A percentile compares a stretch with the other conserved stretches of the same genome.
Conservation (phyloP, 768 basidiomycete species). For the Sporobolomyces pararoseus region DNA sequence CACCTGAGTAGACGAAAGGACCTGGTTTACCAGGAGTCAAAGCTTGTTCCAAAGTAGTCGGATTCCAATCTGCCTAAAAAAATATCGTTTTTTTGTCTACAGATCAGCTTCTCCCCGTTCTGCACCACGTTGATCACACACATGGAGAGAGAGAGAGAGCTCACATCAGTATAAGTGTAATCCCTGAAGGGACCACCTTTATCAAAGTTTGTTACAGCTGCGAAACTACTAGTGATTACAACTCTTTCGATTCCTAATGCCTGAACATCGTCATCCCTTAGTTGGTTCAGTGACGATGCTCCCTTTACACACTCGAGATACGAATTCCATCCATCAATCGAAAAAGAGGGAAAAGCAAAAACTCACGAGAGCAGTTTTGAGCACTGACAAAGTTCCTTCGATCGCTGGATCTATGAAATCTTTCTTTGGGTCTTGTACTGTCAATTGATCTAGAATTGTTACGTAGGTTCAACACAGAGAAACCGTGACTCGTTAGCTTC, state of each 20-base stretch:
- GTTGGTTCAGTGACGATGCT: too few relatives aligned
- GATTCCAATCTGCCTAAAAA: slow-evolving; percentile 41
- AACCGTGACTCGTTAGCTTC: neutral
- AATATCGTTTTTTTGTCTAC: too few relatives aligned
- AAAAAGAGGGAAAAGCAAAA: neutral
- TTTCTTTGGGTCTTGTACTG: slow-evolving; percentile 27
- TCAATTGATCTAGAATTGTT: slow-evolving; percentile 27
- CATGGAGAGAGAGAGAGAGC: neutral
- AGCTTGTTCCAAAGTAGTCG: slow-evolving; percentile 36
- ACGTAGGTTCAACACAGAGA: neutral
- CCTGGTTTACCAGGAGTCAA: slow-evolving; percentile 8
- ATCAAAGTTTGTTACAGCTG: slow-evolving; percentile 38
- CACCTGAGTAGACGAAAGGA: slow-evolving; percentile 26
- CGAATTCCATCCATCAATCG: neutral
- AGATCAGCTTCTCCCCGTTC: too few relatives aligned
- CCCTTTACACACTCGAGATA: too few relatives aligned
- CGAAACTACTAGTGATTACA: slow-evolving; percentile 43
- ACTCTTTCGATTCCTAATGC: slow-evolving; percentile 38
- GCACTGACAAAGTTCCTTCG: slow-evolving; percentile 42
- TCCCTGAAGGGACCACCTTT: slow-evolving; percentile 40
- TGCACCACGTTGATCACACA: too few relatives aligned
- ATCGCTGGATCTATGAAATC: slow-evolving; percentile 44
- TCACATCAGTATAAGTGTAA: slow-evolving; percentile 43
- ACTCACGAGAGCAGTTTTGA: slow-evolving; percentile 34
- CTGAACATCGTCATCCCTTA: too few relatives aligned